A percentile compares a stretch with the other conserved stretches of the same genome.
Evolutionary conservation across 2,329 filamentous ascomycete species (phyloP).

Genomic region (Fusarium oligoseptatum): DNA sequence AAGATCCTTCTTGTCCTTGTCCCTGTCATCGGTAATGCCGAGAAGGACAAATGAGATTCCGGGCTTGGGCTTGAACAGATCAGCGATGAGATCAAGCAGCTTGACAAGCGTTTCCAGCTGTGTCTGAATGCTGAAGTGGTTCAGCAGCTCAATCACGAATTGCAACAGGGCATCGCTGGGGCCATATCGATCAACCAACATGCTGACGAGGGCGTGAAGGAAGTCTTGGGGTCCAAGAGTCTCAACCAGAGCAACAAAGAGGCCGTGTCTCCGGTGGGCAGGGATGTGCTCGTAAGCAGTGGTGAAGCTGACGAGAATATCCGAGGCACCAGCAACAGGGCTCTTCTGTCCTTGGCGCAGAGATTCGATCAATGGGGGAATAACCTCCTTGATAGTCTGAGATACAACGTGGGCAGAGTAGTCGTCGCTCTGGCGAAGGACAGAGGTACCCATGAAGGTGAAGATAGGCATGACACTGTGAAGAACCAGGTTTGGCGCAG

Average conservation of each 20-base stretch:
- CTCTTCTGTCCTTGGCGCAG: conserved; percentile 84
- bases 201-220: conserved; percentile 86
- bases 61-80: conserved; percentile 82
- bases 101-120: conserved; percentile 84
- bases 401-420: conserved; percentile 97
- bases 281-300: conserved; percentile 98
- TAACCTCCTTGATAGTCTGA: conserved; percentile 92
- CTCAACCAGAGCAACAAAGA: conserved; percentile 88
- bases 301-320: conserved; percentile 94
- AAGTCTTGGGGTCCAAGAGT: conserved; percentile 90
- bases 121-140: conserved; percentile 78
- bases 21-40: conserved; percentile 63
- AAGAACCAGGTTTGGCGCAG: conserved; percentile 90
- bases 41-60: conserved; percentile 80
- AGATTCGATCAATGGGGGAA: conserved; percentile 90
- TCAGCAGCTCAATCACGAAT: conserved; percentile 82
- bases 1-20: conserved; percentile 64
- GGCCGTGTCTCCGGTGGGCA: conserved; percentile 81
- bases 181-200: conserved; percentile 91
- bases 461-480: conserved; percentile 99
- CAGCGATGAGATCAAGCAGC: conserved; percentile 79
- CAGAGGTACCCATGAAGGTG: conserved; percentile 95
- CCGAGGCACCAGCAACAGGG: conserved; percentile 84
- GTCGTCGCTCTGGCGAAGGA: conserved; percentile 92
- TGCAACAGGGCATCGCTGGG: conserved; percentile 78